Evolutionary conservation across 331 rosid genomes (phyloP), one percentile per base, ranked within the genome.

Genomic region (Cucumis variabilis): DNA sequence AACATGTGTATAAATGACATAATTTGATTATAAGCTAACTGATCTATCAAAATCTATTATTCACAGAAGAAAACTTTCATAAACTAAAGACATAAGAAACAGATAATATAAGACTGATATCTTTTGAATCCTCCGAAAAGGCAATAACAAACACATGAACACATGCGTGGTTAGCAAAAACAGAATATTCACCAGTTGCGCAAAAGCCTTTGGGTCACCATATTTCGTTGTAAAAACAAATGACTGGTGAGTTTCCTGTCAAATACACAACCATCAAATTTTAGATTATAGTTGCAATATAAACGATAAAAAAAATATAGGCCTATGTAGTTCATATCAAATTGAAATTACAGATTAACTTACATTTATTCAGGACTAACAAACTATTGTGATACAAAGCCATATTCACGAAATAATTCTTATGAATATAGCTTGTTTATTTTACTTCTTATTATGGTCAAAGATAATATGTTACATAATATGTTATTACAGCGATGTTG

Each of bases 161-260:
- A 80, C 48, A 63, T 13, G 58, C 48, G 84, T 63, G 65, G 51
- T 13, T 76, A 37, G 23, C 81, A 82, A 37, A 41, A 6, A 78
- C 74, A 24, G 86, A 83, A 77, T 60, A 83, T 94, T 92, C 90
- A 97, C 99, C 99, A 13, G 99, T 97, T 72, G 99, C 95, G 86
- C 95, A 94, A 90, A 97, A 97, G 76, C 96, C 92, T 97, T 97
- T 78, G 99, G 99, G 69, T 90, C 88, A 23, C 99, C 99, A 91
- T 96, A 94, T 90, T 92, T 82, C 51, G 99, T 97, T 4, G 99
- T 96, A 83, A 97, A 97, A 55, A 97, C 99, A 90, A 97, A 97
- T 68, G 98, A 80, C 88, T 94, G 96, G 88, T 88, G 90, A 58
- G 99, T 94, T 86, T 99, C 99, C 99, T 97, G 63, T 76, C 58